Evolutionary conservation across 345 rosid species (phyloP), one percentile per base, ranked within the genome.

Genomic region (Lenwebbia sp.): DNA sequence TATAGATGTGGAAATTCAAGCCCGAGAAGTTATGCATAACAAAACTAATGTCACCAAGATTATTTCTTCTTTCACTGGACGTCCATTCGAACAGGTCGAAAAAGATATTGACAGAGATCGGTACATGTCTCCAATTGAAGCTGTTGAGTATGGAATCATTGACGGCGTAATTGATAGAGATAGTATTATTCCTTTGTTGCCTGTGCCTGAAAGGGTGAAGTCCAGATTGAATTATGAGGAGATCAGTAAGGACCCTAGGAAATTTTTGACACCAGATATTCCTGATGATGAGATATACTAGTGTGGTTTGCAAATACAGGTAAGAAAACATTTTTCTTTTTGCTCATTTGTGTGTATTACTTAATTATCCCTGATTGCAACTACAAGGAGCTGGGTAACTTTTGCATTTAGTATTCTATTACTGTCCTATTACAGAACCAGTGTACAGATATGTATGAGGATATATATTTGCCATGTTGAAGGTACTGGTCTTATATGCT

Each of bases 41-140:
- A 97, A 97, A 92, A 89, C 93, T 74, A 94, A 93, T 82, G 87
- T 96, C 54, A 89, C 93, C 0, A 94, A 92, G 86, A 92, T 97
- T n/a, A 88, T 97, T 75, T 93, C 99, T 0, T 90, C 93, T 40
- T 94, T 93, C 89, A 93, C 94, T 51, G 93, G 97, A 37, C 96
- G 98, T n/a, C 86, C 97, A 2, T 89, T 91, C 83, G 99, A 93
- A 85, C 98, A 95, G 88, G 98, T 96, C 2, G 78, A 88, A 84
- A 91, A 94, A 57, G 99, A 96, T 90, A 96, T 97, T 47, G 97
- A 94, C 84, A 89, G 95, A 86, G 99, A 97, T 57, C 93, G 94
- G 15, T 97, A 95, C 87, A 95, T 97, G 98, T 95, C 99, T 87
- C 98, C 99, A 0, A 94, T 95, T 70, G 99, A 97, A 91, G 98